These are phyloP conservation scores for Oryza coarctata DNA, from an alignment of 176 grass and related monocot species.

Conservation along the genomic window DNA sequence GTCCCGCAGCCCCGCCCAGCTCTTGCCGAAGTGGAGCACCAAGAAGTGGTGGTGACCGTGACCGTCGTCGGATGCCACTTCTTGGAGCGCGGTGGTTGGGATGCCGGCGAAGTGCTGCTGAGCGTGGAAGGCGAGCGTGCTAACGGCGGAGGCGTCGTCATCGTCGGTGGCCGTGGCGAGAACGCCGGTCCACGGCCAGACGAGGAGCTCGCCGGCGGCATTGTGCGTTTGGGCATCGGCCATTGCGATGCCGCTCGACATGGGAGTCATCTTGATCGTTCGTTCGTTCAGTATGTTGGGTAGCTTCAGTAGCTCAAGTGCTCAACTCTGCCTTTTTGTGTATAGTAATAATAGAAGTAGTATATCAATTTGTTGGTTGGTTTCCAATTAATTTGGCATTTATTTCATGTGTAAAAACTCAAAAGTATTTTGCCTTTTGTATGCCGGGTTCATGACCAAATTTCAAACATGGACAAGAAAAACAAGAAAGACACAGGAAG, in stretches of 20 bases:
- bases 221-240: not conserved
- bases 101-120: not conserved
- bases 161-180: not conserved
- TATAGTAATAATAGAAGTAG: no score
- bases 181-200: constrained; percentile 42
- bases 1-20: not conserved
- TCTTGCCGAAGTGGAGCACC: constrained; percentile 46
- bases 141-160: not conserved
- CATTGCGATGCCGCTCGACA: constrained; percentile 19
- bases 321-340: not conserved
- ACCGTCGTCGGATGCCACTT: not conserved
- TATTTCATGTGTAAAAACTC: not conserved
- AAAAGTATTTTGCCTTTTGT: no score
- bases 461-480: no score
- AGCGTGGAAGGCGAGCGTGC: constrained; percentile 7
- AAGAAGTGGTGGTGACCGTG: not conserved
- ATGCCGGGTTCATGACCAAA: no score
- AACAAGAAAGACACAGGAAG: no score
- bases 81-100: constrained; percentile 33
- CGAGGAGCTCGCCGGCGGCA: constrained; percentile 30
- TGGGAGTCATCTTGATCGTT: not conserved
- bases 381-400: not conserved
- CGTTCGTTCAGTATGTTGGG: not conserved
- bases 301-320: no score
- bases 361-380: not conserved